Base-by-base conservation (phyloP, 2,329 filamentous ascomycete species). In the Mycocentrospora acerina region DNA sequence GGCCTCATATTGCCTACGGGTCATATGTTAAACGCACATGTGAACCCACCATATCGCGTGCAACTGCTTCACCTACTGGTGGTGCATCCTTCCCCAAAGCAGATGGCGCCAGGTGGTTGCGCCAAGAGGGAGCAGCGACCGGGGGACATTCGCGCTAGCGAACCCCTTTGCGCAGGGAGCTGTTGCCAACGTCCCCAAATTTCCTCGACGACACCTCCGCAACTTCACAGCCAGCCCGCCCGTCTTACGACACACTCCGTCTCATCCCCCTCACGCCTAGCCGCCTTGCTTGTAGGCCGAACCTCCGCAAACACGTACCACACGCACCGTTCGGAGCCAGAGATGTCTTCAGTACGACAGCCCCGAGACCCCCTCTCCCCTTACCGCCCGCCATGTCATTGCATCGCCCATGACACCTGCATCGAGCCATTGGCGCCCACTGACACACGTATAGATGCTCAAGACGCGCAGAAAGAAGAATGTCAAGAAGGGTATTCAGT, bases 401-500 rank as follows among this genome's bases (percentile, higher is more conserved):
- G 39, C 44, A 28, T 19, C 37, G 27, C 50, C 42, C 46, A 33
- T 40, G 41, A 35, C 44, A 32, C 18, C 45, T 31, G 32, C 45
- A 37, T 46, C 42, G 22, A 42, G 40, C 42, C 39, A 48, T 49
- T 45, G 45, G 36, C 33, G 39, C 46, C 46, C 45, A 49, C 64
- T 67, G 54, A 67, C 55, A 24, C 29, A 37, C 25, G 31, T 19
- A 13, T 42, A 67, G 64, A 62, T 62, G 45, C 62, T 94, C 74
- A 59, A 95, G 87, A 90, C 96, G 71, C 90, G 93, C 76, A 86
- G 89, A 75, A 98, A 98, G 91, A 98, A 98, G 88, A 97, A 98
- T 82, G 91, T 98, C 77, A 96, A 96, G 87, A 96, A 96, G 83
- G 93, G 93, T 69, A 97, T 98, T 69, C 93, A 98, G 80, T 98